These are phyloP conservation scores for Fraxinus paxiana DNA, from an alignment of 305 asterid genomes.

Conservation along the genomic window DNA sequence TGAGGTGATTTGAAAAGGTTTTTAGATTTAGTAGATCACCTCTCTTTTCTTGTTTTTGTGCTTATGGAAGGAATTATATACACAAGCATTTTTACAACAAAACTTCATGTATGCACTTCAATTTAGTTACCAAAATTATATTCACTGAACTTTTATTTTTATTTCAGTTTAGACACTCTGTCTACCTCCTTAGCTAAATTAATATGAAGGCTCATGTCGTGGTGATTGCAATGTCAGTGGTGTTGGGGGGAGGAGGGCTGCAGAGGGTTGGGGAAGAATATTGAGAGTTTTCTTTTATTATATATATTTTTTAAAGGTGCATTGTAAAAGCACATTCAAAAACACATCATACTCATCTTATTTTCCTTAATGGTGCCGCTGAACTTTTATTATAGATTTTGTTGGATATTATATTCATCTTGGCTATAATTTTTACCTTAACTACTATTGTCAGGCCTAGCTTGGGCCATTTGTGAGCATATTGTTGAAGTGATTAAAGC, in stretches of 20 bases:
- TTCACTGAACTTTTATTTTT: neutral
- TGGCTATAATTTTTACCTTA: constrained; percentile 7
- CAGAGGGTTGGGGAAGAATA: neutral
- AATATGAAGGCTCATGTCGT: neutral
- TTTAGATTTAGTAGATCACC: neutral
- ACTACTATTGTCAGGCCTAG: constrained; percentile 58
- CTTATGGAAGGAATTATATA: constrained; percentile 1
- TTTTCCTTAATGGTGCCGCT: neutral
- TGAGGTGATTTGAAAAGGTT: neutral
- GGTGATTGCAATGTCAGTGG: neutral
- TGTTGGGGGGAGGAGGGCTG: neutral
- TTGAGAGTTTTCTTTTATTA: neutral
- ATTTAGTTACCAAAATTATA: neutral
- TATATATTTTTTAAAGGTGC: neutral
- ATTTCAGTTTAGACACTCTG: neutral
- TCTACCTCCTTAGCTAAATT: neutral
- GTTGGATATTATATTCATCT: neutral
- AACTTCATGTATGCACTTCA: neutral
- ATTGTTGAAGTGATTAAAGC: constrained; percentile 74
- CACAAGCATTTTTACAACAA: neutral
- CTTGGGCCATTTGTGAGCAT: constrained; percentile 99
- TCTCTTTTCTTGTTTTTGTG: constrained; percentile 10
- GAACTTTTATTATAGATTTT: neutral
- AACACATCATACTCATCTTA: neutral
- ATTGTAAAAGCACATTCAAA: neutral